Base-by-base conservation (phyloP, 2,329 filamentous ascomycete genomes). In the Cercospora sojina region DNA sequence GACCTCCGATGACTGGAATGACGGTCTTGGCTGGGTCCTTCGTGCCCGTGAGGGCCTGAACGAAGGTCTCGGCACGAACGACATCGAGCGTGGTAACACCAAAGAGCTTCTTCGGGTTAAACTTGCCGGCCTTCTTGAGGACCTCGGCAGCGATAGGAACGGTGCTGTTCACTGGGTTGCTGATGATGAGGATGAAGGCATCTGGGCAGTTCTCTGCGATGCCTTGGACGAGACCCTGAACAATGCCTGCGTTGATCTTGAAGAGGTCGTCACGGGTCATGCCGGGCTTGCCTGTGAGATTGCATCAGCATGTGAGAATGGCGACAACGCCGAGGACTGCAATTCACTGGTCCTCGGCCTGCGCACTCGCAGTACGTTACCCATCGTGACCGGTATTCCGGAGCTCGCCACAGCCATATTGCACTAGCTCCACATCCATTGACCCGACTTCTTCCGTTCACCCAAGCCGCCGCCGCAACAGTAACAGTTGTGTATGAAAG, bases 221-320 rank as follows among this genome's bases (percentile, higher is more conserved):
- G 62, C 91, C 89, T 85, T 96, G 91, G 75, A 96, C 90, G 73
- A 99, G 87, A 74, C 92, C 93, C 83, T 95, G 92, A 78, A 99
- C 95, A 78, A 99, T 99, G 76, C 93, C 92, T 68, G 95, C 95
- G 81, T 99, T 99, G 86, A 97, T 97, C 85, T 97, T 97, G 91
- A 99, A 99, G 67, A 99, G 91, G 79, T 98, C 95, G 77, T 99
- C 95, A 84, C 95, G 93, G 81, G 91, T 97, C 95, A 99, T 99
- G 77, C 95, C 95, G 76, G 95, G 95, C 87, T 98, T 98, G 83
- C 94, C 94, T 97, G 71, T 47, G 51, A 41, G 58, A 29, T 64
- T 59, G 57, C 53, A 31, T 57, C n/a, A 57, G 27, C 27, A 57
- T 57, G 53, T 57, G 53, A 12, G 16, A 57, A 57, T 23, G 53